Base-by-base conservation (phyloP, 768 basidiomycete genomes). In the Leccinum variicolor region DNA sequence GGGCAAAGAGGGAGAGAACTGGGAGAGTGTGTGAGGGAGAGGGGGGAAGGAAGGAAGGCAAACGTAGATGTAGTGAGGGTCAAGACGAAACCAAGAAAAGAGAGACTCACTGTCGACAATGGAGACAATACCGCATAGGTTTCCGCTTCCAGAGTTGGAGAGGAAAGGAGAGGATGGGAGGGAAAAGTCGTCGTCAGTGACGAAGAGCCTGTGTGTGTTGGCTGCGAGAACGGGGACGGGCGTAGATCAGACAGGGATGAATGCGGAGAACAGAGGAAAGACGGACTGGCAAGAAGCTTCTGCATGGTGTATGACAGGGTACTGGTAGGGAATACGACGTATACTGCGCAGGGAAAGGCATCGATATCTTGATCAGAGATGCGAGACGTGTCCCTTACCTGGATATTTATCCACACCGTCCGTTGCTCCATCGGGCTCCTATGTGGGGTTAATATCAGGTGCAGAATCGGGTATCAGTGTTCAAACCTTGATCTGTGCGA, bases 1-100 rank as follows among this genome's bases (percentile, higher is more conserved):
- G 85, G 0, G 90, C 91, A 66, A 93, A 93, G 26, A 89, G 74
- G 3, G 90, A 90, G 26, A 93, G 81, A 50, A 92, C 90, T 90
- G 58, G 4, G 9, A 41, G 39, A 2, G 36, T 39, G 34, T 36
- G 7, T 8, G 41, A 19, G 8, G n/a, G 10, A 19, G 4, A 19
- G 8, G 15, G 36, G 33, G 33, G 33, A 0, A 13, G 33, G 2
- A 41, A n/a, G 9, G 4, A 41, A 41, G 9, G 36, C 4, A n/a
- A 19, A 41, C n/a, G 9, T 19, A 19, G 41, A 41, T 41, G 0
- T 41, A 19, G 41, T 13, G 19, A 43, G 41, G 9, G 34, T 50
- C 45, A 52, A 52, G 46, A 41, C 29, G 7, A 26, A 11, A 28
- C 47, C 13, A 23, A 14, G 25, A 13, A 28, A 49, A n/a, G 25